Evolutionary conservation across 225 moss, liverwort and hornwort species (phyloP), one percentile per base, ranked within the genome.

Genomic region (Bryum argenteum): DNA sequence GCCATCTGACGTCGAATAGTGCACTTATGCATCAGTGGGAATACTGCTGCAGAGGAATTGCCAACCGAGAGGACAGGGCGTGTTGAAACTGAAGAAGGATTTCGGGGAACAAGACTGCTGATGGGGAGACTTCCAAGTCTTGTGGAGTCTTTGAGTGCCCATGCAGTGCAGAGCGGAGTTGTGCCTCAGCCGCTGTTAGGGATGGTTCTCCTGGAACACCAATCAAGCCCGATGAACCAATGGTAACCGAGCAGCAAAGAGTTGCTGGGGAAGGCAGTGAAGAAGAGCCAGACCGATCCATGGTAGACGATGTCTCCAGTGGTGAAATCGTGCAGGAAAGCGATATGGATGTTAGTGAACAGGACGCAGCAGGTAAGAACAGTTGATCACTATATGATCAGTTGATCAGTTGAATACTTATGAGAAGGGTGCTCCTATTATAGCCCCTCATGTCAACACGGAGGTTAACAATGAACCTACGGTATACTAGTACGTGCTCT

Each of bases 71-170:
- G 79, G 47, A 77, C 62, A 71, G 87, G 89, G 51, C 93, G 88
- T 65, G 79, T 85, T 69, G 90, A 96, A 80, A 91, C 89, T 51
- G 96, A 96, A 81, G 96, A 93, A 84, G 96, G 96, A 24, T 96
- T 96, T 58, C 88, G 96, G 79, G 96, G 96, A 65, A 96, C 96
- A 56, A 91, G 93, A 54, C 80, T 96, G 62, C 83, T 93, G 61
- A 96, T 93, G 93, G 96, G 96, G 81, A 93, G 84, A 20, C 87
- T 93, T 66, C 91, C 96, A 72, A 85, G 81, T 57, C 80, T 84
- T 22, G 83, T 90, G 54, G 96, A 93, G 71, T 88, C 96, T 16
- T 69, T 87, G 53, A 71, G 89, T 78, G 85, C 91, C 60, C 88
- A 89, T 80, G 82, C 85, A 28, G 77, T 84, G 16, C 81, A 88